These are phyloP conservation scores for Fusarium oligoseptatum DNA, from an alignment of 2,329 filamentous ascomycete genomes.

Conservation along the genomic window DNA sequence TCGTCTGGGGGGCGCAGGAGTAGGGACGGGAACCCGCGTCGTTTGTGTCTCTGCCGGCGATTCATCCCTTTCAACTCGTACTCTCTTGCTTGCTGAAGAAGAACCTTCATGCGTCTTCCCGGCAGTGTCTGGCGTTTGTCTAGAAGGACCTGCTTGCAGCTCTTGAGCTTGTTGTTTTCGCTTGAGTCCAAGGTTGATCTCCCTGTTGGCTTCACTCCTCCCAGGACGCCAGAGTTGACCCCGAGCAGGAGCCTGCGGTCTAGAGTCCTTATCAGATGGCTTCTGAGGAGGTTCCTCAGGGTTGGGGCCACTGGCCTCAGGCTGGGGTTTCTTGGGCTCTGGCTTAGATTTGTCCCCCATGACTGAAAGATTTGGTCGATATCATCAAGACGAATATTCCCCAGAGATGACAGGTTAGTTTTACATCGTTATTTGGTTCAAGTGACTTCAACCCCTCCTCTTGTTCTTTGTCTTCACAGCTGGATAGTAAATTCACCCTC, in stretches of 20 bases:
- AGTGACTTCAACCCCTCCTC: neutral
- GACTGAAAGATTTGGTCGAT: neutral
- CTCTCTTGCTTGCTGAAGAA: neutral
- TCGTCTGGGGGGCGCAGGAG: neutral
- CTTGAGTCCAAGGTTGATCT: constrained; percentile 32
- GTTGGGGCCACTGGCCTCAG: neutral
- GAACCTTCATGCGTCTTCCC: neutral
- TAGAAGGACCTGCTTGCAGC: neutral
- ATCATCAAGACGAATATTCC: neutral
- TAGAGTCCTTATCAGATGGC: neutral
- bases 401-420: neutral
- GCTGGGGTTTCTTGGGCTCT: neutral
- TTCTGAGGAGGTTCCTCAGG: neutral
- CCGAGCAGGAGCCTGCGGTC: neutral
- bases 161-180: constrained; percentile 15
- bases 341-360: constrained; percentile 19
- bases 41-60: neutral
- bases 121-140: neutral
- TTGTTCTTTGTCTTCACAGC: constrained; percentile 20
- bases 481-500: neutral
- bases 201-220: constrained; percentile 33
- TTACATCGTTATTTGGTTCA: neutral
- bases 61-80: neutral
- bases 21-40: neutral
- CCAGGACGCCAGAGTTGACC: constrained; percentile 34